Conservation (phyloP, 2,329 filamentous ascomycete genomes). For the Akanthomyces muscarius region DNA sequence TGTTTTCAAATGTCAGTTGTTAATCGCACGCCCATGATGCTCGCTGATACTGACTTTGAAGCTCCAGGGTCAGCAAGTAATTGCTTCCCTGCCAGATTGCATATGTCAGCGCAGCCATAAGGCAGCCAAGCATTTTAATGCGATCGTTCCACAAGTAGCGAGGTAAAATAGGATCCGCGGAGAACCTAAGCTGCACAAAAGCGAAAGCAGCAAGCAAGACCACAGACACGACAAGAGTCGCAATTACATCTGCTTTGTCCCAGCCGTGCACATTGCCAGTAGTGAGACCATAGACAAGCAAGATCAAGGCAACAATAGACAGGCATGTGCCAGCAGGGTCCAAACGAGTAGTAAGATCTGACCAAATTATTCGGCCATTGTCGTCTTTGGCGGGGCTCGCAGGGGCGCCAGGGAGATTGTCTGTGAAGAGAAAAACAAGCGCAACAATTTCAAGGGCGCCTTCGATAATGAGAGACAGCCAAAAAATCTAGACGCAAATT, state of each 20-base stretch:
- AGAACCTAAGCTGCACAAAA: conserved; percentile 11
- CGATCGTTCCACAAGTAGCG: conserved; percentile 16
- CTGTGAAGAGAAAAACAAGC: conserved; percentile 12
- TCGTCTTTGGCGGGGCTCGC: background rate
- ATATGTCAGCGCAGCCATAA: conserved; percentile 17
- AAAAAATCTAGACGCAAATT: conserved; percentile 11
- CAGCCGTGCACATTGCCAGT: conserved; percentile 17
- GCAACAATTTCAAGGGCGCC: conserved; percentile 15
- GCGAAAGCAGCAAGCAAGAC: conserved; percentile 12
- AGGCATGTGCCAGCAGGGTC: conserved; percentile 14
- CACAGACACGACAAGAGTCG: conserved; percentile 14
- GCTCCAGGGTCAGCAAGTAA: conserved; percentile 18
- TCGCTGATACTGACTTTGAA: conserved; percentile 14
- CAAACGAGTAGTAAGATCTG: conserved; percentile 5
- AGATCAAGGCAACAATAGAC: conserved; percentile 13
- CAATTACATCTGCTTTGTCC: conserved; percentile 12
- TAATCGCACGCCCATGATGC: background rate
- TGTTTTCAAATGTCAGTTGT: background rate
- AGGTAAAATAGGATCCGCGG: conserved; percentile 14
- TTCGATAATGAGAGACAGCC: conserved; percentile 17
- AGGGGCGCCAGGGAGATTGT: conserved; percentile 14
- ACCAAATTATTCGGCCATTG: conserved; percentile 6
- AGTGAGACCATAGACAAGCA: conserved; percentile 17
- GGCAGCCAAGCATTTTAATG: conserved; percentile 15
- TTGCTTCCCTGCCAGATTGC: conserved; percentile 19